Evolutionary conservation across 2,329 filamentous ascomycete species (phyloP).

Genomic region (Pyrenochaeta sp.): DNA sequence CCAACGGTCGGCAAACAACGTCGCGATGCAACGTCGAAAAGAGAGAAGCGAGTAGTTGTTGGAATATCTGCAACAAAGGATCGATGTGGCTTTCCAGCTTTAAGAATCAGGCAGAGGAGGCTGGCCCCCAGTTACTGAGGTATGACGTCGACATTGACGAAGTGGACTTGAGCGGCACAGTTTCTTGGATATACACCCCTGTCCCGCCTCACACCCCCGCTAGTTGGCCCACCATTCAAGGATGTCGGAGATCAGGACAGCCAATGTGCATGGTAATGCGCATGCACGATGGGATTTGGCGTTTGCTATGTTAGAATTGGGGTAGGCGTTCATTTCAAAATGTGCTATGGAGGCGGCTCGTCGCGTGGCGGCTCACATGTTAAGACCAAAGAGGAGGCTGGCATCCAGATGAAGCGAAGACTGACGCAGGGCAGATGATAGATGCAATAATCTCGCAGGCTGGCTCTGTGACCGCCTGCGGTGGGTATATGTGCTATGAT

Average conservation of each 20-base stretch:
- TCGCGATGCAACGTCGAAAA: background rate
- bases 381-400: too few species aligned
- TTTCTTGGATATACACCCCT: slow-evolving; percentile 33
- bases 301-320: too few species aligned
- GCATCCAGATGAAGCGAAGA: background rate
- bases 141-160: slow-evolving; percentile 44
- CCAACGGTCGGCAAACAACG: slow-evolving; percentile 8
- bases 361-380: too few species aligned
- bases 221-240: slow-evolving; percentile 27
- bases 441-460: background rate
- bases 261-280: slow-evolving; percentile 36
- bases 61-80: too few species aligned
- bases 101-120: slow-evolving; percentile 30
- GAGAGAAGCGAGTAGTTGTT: too few species aligned
- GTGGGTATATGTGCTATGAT: slow-evolving; percentile 10
- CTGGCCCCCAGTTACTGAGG: slow-evolving; percentile 27
- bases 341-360: slow-evolving; percentile 1
- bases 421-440: background rate
- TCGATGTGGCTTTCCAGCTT: slow-evolving; percentile 14
- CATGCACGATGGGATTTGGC: slow-evolving; percentile 21
- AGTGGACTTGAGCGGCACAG: slow-evolving; percentile 27
- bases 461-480: background rate
- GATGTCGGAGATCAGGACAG: slow-evolving; percentile 33
- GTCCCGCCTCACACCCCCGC: slow-evolving; percentile 30
- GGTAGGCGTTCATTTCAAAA: slow-evolving; percentile 10